A percentile compares a stretch with the other conserved stretches of the same genome.
Conservation (phyloP, 2,329 filamentous ascomycete genomes). For the Aureobasidium sp. region DNA sequence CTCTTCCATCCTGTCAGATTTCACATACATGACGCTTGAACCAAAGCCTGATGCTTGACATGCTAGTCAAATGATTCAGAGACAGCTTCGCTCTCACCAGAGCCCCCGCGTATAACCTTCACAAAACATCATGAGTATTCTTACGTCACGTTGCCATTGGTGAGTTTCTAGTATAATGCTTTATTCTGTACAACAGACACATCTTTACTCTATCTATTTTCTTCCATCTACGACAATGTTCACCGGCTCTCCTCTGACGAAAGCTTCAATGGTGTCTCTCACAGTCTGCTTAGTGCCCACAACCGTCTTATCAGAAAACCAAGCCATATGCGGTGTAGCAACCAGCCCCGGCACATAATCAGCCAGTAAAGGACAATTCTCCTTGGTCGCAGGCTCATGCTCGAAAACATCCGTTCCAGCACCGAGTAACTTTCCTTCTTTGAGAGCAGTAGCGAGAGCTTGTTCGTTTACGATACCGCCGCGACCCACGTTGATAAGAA, state of each 20-base stretch:
- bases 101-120: no score
- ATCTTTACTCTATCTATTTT: neutral
- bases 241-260: constrained; percentile 30
- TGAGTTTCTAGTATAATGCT: no score
- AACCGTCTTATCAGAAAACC: constrained; percentile 42
- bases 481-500: constrained; percentile 41
- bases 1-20: no score
- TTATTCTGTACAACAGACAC: no score
- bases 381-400: constrained; percentile 38
- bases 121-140: no score
- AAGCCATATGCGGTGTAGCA: constrained; percentile 46
- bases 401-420: constrained; percentile 45
- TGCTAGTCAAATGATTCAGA: no score
- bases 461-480: constrained; percentile 45
- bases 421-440: constrained; percentile 37
- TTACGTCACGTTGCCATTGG: no score
- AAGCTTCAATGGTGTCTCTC: constrained; percentile 41
- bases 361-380: constrained; percentile 37
- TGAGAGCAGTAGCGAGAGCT: constrained; percentile 38
- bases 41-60: no score
- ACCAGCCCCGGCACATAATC: constrained; percentile 41
- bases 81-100: no score
- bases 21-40: no score
- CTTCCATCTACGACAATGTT: constrained; percentile 26
- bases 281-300: constrained; percentile 37